A percentile compares a stretch with the other conserved stretches of the same genome.
These are phyloP conservation scores for Phaffomyces thermotolerans DNA, from an alignment of 805 yeast genomes.

Conservation along the genomic window DNA sequence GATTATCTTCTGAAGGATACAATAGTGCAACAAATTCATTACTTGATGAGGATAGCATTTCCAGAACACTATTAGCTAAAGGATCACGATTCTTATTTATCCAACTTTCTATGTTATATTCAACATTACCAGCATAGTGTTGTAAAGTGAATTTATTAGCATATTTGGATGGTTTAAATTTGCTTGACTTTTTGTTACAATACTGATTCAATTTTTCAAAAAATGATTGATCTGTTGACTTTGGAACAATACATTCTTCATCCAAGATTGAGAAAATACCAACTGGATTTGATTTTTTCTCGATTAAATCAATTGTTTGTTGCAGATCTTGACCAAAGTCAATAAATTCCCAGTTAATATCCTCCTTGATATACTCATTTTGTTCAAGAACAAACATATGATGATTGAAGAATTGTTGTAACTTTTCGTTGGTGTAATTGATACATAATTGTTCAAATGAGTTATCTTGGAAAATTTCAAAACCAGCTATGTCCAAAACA, in stretches of 20 bases:
- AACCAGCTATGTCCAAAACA: slow-evolving; percentile 94
- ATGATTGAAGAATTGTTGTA: slow-evolving; percentile 96
- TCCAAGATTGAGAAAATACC: slow-evolving; percentile 83
- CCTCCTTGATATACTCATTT: slow-evolving; percentile 88
- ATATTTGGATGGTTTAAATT: slow-evolving; percentile 68
- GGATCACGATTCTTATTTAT: slow-evolving; percentile 93
- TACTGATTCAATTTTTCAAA: slow-evolving; percentile 67
- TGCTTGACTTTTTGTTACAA: slow-evolving; percentile 47
- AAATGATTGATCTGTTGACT: slow-evolving; percentile 75
- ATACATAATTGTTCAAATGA: slow-evolving; percentile 97
- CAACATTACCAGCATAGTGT: slow-evolving; percentile 97
- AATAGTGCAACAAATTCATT: slow-evolving; percentile 50
- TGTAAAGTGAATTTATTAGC: slow-evolving; percentile 74
- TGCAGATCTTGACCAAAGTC: slow-evolving; percentile 94
- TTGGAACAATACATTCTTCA: slow-evolving; percentile 94
- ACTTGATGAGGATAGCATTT: slow-evolving; percentile 49
- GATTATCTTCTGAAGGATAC: slow-evolving; percentile 35
- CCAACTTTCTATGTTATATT: slow-evolving; percentile 89
- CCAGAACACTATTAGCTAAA: slow-evolving; percentile 64
- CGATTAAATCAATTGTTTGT: slow-evolving; percentile 90
- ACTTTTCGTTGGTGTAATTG: slow-evolving; percentile 93
- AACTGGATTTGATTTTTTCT: slow-evolving; percentile 61
- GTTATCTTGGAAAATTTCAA: slow-evolving; percentile 89
- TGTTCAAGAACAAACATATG: slow-evolving; percentile 97
- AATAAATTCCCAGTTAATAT: slow-evolving; percentile 92